Base-by-base conservation (phyloP, 2,329 filamentous ascomycete species). In the Neonectria magnoliae region DNA sequence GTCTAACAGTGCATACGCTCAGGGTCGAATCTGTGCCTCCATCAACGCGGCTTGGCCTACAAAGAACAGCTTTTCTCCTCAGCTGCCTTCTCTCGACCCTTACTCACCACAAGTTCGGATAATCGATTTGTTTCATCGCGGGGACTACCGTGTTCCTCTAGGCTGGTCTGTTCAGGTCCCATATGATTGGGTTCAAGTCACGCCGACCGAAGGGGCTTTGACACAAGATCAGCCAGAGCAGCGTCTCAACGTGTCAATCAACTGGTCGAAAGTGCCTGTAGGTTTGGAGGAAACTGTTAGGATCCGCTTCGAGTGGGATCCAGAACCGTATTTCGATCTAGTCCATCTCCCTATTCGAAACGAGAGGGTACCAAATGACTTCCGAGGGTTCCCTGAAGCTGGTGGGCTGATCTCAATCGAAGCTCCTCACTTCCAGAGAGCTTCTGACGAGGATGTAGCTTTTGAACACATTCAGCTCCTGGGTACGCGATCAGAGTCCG, bases 401-500 rank as follows among this genome's bases (percentile, higher is more conserved):
- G 57, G 56, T 31, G 60, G 61, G 42, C 14, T 65, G 13, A 65
- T 72, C 11, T 66, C 70, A 8, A 72, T 71, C 51, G 67, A 71
- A 18, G 64, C 47, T 0, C 65, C 65, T 18, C 67, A 69, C 25
- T 66, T 65, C 29, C 68, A 69, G 48, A 55, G 67, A n/a, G 58
- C 52, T 3, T 59, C 62, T 0, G 18, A 14, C 10, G 52, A 33
- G 4, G 18, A 38, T 2, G 52, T 62, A 3, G 6, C 20, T 2
- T 62, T 62, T n/a, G 11, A 57, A 25, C 18, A 38, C 4, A 29
- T 33, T 14, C 13, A 14, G 18, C 18, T 22, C 22, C 3, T 45
- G 5, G 42, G 42, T 2, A 45, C 42, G 2, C 42, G 42, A 5
- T 22, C 42, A 14, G 18, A 45, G 18, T 45, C 42, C 5, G 42